phyloP scores from a whole-genome alignment of 805 yeast genomes.

The Lipomyces oligophaga region DNA sequence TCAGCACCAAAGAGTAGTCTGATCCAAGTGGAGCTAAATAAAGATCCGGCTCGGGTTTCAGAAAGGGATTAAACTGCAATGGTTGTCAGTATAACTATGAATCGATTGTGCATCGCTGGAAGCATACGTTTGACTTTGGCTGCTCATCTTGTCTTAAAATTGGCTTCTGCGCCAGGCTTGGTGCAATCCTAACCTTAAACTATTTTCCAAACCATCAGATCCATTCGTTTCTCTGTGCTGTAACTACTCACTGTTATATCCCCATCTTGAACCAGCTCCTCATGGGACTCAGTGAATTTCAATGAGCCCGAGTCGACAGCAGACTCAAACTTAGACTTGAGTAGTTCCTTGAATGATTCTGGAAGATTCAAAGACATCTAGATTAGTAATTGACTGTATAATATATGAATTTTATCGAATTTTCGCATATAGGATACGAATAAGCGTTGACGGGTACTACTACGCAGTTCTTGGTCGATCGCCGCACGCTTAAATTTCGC shows the following conservation, averaged over 20 bases:
- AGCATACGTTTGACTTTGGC: slow-evolving; percentile 11
- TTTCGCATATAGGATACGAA: no score
- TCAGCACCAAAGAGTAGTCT: slow-evolving; percentile 61
- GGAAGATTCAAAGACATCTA: slow-evolving; percentile 36
- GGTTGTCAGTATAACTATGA: no score
- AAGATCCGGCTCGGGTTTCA: slow-evolving; percentile 70
- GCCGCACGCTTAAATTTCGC: no score
- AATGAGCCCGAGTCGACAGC: slow-evolving; percentile 50
- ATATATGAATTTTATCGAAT: no score
- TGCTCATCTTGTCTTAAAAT: slow-evolving; percentile 8
- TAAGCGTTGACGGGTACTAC: no score
- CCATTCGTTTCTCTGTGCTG: slow-evolving; percentile 4
- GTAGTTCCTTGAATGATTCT: slow-evolving; percentile 38
- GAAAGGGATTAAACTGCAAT: slow-evolving; percentile 59
- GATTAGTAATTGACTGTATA: background rate
- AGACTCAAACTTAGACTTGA: slow-evolving; percentile 32
- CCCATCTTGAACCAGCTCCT: slow-evolving; percentile 36
- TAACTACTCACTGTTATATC: slow-evolving; percentile 28
- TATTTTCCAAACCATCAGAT: slow-evolving; percentile 27
- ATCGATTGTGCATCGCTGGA: background rate
- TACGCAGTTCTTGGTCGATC: no score
- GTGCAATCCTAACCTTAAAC: slow-evolving; percentile 38
- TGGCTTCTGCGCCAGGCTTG: slow-evolving; percentile 40
- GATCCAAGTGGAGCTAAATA: slow-evolving; percentile 52
- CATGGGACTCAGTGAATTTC: slow-evolving; percentile 50